Evolutionary conservation across 345 rosid species (phyloP), one percentile per base, ranked within the genome.

Genomic region (Mangifera indica): DNA sequence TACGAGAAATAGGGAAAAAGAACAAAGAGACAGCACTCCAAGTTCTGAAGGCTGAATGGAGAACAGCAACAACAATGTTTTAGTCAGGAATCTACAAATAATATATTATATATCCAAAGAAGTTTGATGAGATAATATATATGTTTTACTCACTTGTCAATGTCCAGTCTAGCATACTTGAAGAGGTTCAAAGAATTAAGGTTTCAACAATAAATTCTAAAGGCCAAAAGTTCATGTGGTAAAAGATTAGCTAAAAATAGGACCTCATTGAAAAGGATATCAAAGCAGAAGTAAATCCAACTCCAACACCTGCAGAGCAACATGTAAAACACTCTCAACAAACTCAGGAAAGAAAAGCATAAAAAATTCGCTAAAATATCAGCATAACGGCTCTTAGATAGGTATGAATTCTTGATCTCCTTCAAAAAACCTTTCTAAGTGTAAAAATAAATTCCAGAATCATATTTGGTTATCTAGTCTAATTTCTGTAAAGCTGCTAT

Each of bases 21-120:
- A 63, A 95, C 99, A 44, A 95, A 86, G 69, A 95, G 99, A 81
- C 99, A 95, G 88, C 97, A 88, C 82, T 95, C 99, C 84, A 95
- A 77, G 81, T 95, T 95, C 80, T 95, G 99, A 81, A 92, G 96
- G 77, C 99, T 95, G 93, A 71, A 78, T 32, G 71, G 26, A 66
- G 57, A 37, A 67, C 37, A 17, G 53, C 63, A 61, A 29, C 71
- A 53, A 61, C 32, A 26, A 73, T n/a, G 57, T 66, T 24, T 48
- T 22, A 64, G 22, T 76, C 67, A 70, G 68, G 25, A 52, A 45
- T 42, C 62, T 54, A 58, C 55, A 45, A 0, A 26, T 24, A 32
- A 37, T 15, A 37, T 15, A 40, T 44, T 2, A 24, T 51, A 48
- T 63, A 79, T 60, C 7, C 25, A 34, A 34, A 60, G 10, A 72